Base-by-base conservation (phyloP, 2,329 filamentous ascomycete species). In the Botrytis byssoidea region DNA sequence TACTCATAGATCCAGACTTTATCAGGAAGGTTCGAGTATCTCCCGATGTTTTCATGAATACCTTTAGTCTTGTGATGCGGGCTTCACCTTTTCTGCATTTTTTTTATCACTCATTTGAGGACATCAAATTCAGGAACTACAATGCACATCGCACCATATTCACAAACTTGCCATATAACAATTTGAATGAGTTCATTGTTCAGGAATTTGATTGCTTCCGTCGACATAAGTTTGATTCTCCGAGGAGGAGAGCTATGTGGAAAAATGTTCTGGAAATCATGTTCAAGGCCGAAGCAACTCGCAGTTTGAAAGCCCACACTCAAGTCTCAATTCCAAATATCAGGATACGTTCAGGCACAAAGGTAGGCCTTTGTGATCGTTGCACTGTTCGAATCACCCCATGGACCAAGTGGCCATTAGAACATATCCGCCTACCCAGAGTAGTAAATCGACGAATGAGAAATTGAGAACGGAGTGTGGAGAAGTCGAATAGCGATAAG, bases 251-350 rank as follows among this genome's bases (percentile, higher is more conserved):
- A 40, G 35, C 22, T 16, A 7, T 0, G 1, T 40, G 59, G 2
- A 40, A n/a, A 3, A 0, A 9, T 1, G 0, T 20, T 8, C 22
- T 40, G 2, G 1, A 0, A 0, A 22, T 4, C 22, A 40, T 61
- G 9, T 61, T 61, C 18, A 0, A 61, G 32, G 37, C 35, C 10
- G 35, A 40, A 37, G 7, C 7, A 25, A 16, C 35, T 14, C 22
- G 20, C 22, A 1, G 4, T 4, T n/a, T 4, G 25, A n/a, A 14
- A 22, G 22, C 22, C 2, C 59, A 35, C 2, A 14, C 25, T 0
- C 10, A 40, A 25, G 22, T 61, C 59, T 25, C 35, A 25, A 37
- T 61, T 9, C 59, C 59, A 8, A 37, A 40, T 25, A 25, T 61
- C 35, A 2, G n/a, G 0, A 25, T 61, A 7, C 35, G 10, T 40